Base-by-base conservation (phyloP, 768 basidiomycete genomes). In the Sporobolomyces roseus region DNA sequence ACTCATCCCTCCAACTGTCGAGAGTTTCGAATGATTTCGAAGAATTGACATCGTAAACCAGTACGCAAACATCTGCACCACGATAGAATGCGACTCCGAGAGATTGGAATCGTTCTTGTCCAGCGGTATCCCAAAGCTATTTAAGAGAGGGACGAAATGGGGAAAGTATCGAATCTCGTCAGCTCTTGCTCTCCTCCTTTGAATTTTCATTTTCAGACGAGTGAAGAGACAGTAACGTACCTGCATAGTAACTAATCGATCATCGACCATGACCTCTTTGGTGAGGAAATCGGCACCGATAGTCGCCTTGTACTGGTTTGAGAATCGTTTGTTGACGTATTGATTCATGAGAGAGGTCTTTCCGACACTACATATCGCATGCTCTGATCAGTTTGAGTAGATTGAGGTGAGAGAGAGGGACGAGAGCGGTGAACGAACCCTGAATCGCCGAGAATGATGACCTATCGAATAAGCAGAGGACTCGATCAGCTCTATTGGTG, bases 271-370 rank as follows among this genome's bases (percentile, higher is more conserved):
- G 66, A 99, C 89, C 81, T 98, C 94, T 83, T 97, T 93, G 69
- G 96, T 99, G 72, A 99, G 82, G 80, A 93, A 93, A 84, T 93
- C 91, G 67, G 92, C 92, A 66, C 92, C 92, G 78, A 94, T 94
- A 13, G 96, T 98, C 23, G 96, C 96, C 82, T 98, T 98, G 85
- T 99, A 99, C 82, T 97, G 94, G 81, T 93, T 96, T 80, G 90
- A 92, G 81, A 98, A 99, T 70, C 96, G 89, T 81, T 97, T 98
- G 86, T 97, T 98, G 73, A 99, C 96, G 82, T 96, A 98, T 81
- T 99, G 96, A 83, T 97, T 97, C 96, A 99, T 99, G 76, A 99
- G 88, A 33, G 94, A 98, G 48, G 96, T 98, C 88, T 98, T 98
- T 49, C 93, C 94, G 79, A 97, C 94, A 65, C 93, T 93, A 76